A percentile compares a stretch with the other conserved stretches of the same genome.
Evolutionary conservation across 2,329 filamentous ascomycete species (phyloP).

Genomic region (Botryosphaeria dothidea): DNA sequence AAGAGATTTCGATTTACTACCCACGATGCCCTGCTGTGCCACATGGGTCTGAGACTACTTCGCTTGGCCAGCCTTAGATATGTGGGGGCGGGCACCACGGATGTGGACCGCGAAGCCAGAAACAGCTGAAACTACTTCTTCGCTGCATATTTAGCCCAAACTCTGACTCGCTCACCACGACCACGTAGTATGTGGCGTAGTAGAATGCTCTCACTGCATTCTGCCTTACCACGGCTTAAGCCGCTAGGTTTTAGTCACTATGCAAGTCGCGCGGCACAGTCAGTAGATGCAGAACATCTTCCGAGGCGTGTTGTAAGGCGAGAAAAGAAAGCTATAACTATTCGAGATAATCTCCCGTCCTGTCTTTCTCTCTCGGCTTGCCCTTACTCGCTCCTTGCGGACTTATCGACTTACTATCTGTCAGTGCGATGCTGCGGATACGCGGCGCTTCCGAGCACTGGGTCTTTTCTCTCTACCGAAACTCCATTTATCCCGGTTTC

Average conservation of each 20-base stretch:
- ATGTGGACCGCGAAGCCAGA: not conserved
- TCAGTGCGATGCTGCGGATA: not conserved
- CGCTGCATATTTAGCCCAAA: not conserved
- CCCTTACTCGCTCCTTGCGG: not conserved
- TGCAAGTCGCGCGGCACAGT: not conserved
- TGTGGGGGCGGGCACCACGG: not conserved
- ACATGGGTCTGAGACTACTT: not conserved
- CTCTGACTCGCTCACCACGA: constrained; percentile 1
- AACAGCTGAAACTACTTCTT: not conserved
- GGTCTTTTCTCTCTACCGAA: not conserved
- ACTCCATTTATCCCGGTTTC: not conserved
- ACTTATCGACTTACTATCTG: not conserved
- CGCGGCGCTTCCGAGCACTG: not conserved
- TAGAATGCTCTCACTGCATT: not conserved
- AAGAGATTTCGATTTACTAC: not conserved
- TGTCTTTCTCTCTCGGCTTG: not conserved
- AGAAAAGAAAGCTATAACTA: not conserved
- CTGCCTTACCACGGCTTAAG: not conserved
- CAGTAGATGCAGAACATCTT: not conserved
- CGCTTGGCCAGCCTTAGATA: not conserved
- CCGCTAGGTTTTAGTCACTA: not conserved
- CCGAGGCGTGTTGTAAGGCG: not conserved
- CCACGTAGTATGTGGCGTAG: not conserved
- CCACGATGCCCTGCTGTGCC: not conserved
- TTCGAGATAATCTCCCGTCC: not conserved